phyloP scores from a whole-genome alignment of 1,284 basidiomycete genomes.

The Pulveroboletus sp. region DNA sequence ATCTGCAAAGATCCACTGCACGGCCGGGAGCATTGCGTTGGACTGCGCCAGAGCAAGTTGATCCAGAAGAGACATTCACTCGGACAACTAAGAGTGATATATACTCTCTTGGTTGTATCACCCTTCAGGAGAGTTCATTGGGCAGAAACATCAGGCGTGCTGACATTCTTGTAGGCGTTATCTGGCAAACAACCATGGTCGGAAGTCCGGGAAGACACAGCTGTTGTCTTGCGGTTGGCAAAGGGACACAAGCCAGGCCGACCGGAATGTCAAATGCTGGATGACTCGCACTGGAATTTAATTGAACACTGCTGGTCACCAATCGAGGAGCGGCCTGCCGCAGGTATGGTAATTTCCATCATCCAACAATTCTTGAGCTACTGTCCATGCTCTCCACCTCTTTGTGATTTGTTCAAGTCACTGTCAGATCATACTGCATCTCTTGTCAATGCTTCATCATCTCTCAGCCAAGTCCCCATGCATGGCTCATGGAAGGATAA shows the following conservation, averaged over 20 bases:
- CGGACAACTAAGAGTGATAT: conserved; percentile 9
- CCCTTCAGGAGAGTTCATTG: neutral
- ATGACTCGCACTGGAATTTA: conserved; percentile 5
- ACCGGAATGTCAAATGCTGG: neutral
- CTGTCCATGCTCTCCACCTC: neutral
- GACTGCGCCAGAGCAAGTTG: conserved; percentile 7
- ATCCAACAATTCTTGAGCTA: neutral
- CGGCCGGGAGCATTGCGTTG: conserved; percentile 15
- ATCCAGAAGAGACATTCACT: neutral
- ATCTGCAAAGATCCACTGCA: conserved; percentile 12
- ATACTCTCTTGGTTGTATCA: conserved; percentile 19
- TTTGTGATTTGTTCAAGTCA: neutral
- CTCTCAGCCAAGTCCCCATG: neutral
- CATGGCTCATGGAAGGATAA: neutral
- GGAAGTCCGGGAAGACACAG: neutral
- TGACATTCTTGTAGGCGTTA: conserved; percentile 5
- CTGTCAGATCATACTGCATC: neutral
- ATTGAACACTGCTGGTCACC: conserved; percentile 8
- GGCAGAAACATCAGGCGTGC: accelerated
- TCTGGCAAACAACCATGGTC: conserved; percentile 16
- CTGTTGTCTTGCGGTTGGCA: neutral
- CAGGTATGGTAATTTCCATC: neutral
- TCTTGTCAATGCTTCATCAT: too few relatives aligned
- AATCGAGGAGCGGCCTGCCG: neutral
- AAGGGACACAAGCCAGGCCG: conserved; percentile 5